phyloP scores from a whole-genome alignment of 106 monocot species.

The Triglochin maritima region DNA sequence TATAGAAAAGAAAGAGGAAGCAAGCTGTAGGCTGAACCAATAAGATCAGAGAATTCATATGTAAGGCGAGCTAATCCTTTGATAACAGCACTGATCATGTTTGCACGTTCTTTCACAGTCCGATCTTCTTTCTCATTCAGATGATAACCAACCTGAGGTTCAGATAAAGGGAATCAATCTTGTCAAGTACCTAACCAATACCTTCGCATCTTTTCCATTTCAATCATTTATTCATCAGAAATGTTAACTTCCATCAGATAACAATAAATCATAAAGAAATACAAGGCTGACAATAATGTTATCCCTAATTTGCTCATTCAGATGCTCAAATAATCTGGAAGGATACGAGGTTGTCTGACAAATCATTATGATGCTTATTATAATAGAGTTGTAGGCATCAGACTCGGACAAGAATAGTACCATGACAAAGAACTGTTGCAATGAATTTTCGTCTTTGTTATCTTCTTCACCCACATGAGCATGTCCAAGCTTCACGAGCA shows the following conservation, averaged over 20 bases:
- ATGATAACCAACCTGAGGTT: conserved; percentile 35
- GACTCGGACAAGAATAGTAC: conserved; percentile 21
- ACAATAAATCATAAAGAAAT: too few species aligned
- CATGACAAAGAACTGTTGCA: conserved; percentile 66
- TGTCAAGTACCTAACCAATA: background rate
- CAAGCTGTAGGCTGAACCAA: conserved; percentile 61
- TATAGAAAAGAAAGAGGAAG: conserved; percentile 86
- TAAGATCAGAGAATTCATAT: conserved; percentile 98
- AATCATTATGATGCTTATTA: too few species aligned
- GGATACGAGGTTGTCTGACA: too few species aligned
- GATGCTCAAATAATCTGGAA: too few species aligned
- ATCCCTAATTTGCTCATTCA: too few species aligned
- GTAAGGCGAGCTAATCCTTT: conserved; percentile 86
- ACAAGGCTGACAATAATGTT: too few species aligned
- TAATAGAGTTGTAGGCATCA: too few species aligned
- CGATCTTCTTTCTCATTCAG: conserved; percentile 23
- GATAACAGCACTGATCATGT: conserved; percentile 85
- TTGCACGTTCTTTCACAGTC: conserved; percentile 52
- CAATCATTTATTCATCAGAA: too few species aligned
- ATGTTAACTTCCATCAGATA: too few species aligned
- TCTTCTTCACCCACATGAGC: conserved; percentile 71
- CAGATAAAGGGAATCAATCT: background rate
- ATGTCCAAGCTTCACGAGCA: conserved; percentile 89
- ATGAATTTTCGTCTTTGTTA: conserved; percentile 42
- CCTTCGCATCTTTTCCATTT: too few species aligned